Percentiles rank a stretch among this genome's conserved stretches.
Conservation (phyloP, 805 yeast species). For the Candida bentonensis region DNA sequence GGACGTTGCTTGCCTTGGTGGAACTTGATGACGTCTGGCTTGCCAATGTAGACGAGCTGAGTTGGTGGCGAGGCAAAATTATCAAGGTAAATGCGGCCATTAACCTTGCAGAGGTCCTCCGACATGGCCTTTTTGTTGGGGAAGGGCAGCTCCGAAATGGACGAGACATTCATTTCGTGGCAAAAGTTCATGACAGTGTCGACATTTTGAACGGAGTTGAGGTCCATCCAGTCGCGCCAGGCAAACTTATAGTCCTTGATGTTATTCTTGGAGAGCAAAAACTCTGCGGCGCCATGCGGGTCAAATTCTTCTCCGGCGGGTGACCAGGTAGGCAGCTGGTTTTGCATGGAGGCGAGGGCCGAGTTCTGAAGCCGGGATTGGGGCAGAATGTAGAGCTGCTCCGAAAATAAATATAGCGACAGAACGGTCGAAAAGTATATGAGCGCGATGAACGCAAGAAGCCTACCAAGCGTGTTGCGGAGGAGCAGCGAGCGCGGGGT, state of each 20-base stretch:
- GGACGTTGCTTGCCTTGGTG: constrained; percentile 3
- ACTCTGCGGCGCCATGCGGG: constrained; percentile 4
- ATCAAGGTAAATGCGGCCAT: constrained; percentile 9
- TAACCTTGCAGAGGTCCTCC: constrained; percentile 8
- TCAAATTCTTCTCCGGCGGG: constrained; percentile 5
- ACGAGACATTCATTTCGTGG: constrained; percentile 3
- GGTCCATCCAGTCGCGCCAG: constrained; percentile 15
- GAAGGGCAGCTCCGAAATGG: constrained; percentile 4
- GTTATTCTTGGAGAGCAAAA: constrained; percentile 1
- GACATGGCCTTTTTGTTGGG: constrained; percentile 7
- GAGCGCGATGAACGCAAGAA: background rate
- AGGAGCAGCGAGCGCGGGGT: background rate
- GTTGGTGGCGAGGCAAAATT: constrained; percentile 7
- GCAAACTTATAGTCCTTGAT: constrained; percentile 4
- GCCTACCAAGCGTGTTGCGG: background rate
- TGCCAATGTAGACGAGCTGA: constrained; percentile 11
- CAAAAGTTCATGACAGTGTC: constrained; percentile 3
- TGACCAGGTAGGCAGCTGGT: background rate
- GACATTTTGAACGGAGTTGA: constrained; percentile 4
- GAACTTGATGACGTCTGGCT: constrained; percentile 3
- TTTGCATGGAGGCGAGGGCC: background rate
- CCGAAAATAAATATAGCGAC: background rate
- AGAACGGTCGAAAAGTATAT: background rate
- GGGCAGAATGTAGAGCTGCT: background rate
- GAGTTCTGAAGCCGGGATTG: background rate